Evolutionary conservation across 2,329 filamentous ascomycete species (phyloP).

Genomic region (Shiraia bambusicola): DNA sequence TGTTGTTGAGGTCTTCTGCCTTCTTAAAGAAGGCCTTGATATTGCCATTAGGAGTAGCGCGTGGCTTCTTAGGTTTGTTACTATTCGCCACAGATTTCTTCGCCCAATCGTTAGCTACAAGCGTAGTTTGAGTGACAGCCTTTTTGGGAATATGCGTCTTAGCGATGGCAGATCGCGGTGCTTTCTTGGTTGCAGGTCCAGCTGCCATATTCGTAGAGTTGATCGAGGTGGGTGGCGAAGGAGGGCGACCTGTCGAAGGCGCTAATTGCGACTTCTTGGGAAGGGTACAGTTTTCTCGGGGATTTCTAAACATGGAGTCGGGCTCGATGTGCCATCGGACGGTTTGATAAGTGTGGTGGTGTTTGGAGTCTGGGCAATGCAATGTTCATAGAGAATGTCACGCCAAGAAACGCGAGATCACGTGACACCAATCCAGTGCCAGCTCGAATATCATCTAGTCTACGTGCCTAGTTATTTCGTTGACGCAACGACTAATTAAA

Average conservation of each 20-base stretch:
- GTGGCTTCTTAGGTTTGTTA: constrained; percentile 41
- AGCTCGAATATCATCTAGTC: too few relatives aligned
- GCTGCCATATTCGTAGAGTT: constrained; percentile 22
- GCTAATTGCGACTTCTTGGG: constrained; percentile 38
- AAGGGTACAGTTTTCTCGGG: constrained; percentile 49
- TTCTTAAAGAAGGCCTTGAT: constrained; percentile 60
- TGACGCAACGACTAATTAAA: too few relatives aligned
- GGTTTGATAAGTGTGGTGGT: not conserved
- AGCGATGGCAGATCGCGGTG: constrained; percentile 15
- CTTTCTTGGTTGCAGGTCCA: constrained; percentile 25
- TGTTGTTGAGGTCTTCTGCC: constrained; percentile 45
- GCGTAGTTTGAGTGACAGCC: constrained; percentile 36
- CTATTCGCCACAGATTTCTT: constrained; percentile 36
- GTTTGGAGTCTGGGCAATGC: not conserved
- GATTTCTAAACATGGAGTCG: constrained; percentile 56
- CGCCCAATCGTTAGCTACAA: constrained; percentile 33
- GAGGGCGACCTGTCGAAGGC: constrained; percentile 54
- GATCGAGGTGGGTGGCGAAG: constrained; percentile 50
- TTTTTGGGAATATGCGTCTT: constrained; percentile 21
- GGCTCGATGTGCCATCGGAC: not conserved
- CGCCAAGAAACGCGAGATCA: constrained; percentile 2
- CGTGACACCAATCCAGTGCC: too few relatives aligned
- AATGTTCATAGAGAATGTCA: too few relatives aligned
- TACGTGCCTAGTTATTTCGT: too few relatives aligned
- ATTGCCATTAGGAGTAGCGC: constrained; percentile 50